Evolutionary conservation across 768 basidiomycete species (phyloP).

Genomic region (Boletus patriciae): DNA sequence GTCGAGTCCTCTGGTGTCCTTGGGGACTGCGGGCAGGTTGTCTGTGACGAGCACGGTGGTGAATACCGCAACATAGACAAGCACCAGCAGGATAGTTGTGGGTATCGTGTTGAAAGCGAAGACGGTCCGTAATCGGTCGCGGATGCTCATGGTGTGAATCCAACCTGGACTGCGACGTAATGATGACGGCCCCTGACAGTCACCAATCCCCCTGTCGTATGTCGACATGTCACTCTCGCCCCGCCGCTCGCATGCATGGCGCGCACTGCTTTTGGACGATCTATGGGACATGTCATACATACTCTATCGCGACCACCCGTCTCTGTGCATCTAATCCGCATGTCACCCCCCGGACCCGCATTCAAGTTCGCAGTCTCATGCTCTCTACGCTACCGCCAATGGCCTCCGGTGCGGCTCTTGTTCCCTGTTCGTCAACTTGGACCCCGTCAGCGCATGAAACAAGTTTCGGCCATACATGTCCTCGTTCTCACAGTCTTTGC

Average conservation of each 20-base stretch:
- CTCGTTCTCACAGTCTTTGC: not conserved
- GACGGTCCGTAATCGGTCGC: conserved; percentile 22
- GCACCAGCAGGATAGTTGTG: conserved; percentile 45
- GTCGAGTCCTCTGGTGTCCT: conserved; percentile 45
- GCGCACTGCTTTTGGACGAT: too few species aligned
- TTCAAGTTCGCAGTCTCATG: not conserved
- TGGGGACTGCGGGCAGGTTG: conserved; percentile 45
- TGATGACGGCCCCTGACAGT: not conserved
- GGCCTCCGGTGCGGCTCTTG: not conserved
- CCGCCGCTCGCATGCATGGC: too few species aligned
- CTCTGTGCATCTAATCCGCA: not conserved
- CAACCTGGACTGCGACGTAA: not conserved
- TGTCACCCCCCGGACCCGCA: not conserved
- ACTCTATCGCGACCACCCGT: too few species aligned
- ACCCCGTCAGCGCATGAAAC: not conserved
- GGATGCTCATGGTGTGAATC: conserved; percentile 27
- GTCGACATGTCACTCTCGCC: too few species aligned
- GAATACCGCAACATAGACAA: conserved; percentile 52
- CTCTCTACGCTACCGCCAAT: not conserved
- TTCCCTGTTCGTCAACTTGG: not conserved
- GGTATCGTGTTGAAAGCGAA: conserved; percentile 44
- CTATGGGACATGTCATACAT: too few species aligned
- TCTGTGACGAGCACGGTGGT: conserved; percentile 49
- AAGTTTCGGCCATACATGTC: not conserved
- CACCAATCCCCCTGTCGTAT: too few species aligned